Conservation (phyloP, 1,284 basidiomycete species). For the Rhodotorula sp. region DNA sequence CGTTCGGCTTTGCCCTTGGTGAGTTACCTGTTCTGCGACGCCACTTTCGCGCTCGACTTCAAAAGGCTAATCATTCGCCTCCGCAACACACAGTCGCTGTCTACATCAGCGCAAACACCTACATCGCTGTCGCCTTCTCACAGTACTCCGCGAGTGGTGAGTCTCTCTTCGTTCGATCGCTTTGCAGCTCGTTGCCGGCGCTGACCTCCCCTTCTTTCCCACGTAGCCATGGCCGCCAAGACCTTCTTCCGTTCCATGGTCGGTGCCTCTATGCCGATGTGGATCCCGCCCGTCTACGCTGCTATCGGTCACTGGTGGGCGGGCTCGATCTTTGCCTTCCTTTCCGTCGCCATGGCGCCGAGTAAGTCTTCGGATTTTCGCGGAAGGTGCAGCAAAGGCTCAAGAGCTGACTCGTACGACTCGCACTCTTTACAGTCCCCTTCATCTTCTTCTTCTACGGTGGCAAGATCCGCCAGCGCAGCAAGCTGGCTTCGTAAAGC, state of each 20-base stretch:
- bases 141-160: constrained; percentile 58
- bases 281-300: constrained; percentile 7
- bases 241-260: constrained; percentile 64
- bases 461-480: constrained; percentile 46
- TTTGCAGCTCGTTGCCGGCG: no score
- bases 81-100: constrained; percentile 39
- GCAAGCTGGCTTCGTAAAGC: constrained; percentile 41
- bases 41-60: constrained; percentile 40
- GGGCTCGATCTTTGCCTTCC: constrained; percentile 29
- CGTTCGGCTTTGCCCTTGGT: constrained; percentile 49
- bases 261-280: constrained; percentile 52
- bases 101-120: constrained; percentile 49
- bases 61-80: background rate
- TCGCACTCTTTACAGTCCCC: constrained; percentile 52
- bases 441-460: constrained; percentile 54
- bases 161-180: constrained; percentile 37
- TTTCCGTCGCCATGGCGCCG: constrained; percentile 14
- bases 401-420: background rate
- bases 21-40: background rate
- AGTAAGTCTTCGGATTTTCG: background rate
- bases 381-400: no score
- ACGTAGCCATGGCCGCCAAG: constrained; percentile 59
- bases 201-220: background rate
- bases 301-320: constrained; percentile 30
- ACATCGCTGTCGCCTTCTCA: constrained; percentile 42